Evolutionary conservation across 208 protist species (phyloP), one percentile per base, ranked within the genome.

Genomic region (Vickermania ingenoplastis): DNA sequence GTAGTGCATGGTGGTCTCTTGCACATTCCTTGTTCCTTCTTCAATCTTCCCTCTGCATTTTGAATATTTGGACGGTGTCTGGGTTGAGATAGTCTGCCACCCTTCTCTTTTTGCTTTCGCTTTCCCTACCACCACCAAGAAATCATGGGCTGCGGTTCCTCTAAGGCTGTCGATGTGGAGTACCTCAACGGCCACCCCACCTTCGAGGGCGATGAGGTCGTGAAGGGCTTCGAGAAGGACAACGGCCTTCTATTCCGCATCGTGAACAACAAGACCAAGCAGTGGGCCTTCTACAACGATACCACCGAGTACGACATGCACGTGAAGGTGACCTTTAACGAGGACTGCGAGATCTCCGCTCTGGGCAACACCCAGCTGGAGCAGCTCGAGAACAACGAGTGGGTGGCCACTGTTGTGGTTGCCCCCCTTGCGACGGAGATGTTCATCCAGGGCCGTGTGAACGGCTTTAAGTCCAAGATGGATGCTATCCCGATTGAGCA

Each of bases 271-370:
- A 74, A 67, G 52, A 69, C n/a, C n/a, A n/a, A n/a, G n/a, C n/a
- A 68, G 57, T 87, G 77, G 79, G 79, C 76, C 29, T 90, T 75
- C 57, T 86, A 86, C 69, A 85, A 87, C 68, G 83, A 90, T 66
- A 90, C 79, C 4, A 71, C 59, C 22, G 52, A 87, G 58, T 91
- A 87, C 65, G 83, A 91, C 51, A 88, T 91, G 80, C 83, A 89
- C 59, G 69, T 93, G 28, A 66, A 66, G 29, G 78, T 89, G 5
- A 83, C 76, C 51, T 91, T 90, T 67, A 77, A 72, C 63, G 68
- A 77, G 59, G 82, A 79, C 62, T 88, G 72, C 61, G 77, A 89
- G 36, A 82, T 92, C 71, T 78, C 76, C 54, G 75, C 86, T 1
- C 82, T 92, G n/a, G 82, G 73, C 53, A 78, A 86, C 61, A 86